phyloP scores from a whole-genome alignment of 441 rosid species.

The Euphorbia corollata region DNA sequence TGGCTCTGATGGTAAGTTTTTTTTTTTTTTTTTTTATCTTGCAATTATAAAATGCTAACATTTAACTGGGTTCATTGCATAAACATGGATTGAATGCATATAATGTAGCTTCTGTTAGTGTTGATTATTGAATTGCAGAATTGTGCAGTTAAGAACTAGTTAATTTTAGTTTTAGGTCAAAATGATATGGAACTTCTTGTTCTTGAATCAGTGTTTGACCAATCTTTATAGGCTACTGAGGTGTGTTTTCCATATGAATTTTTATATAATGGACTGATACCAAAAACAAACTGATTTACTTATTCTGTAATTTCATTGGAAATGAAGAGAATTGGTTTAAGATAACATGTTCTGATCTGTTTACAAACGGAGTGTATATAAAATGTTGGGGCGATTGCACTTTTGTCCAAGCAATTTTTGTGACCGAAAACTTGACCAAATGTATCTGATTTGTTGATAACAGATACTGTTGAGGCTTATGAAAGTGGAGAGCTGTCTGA shows the following conservation, averaged over 20 bases:
- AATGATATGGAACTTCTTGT: not conserved
- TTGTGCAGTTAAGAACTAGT: not conserved
- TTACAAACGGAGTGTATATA: not conserved
- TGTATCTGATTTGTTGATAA: slow-evolving; percentile 13
- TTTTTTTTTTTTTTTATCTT: not conserved
- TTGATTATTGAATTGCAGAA: no score
- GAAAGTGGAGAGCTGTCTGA: slow-evolving; percentile 58
- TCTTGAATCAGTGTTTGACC: no score
- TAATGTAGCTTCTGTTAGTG: not conserved
- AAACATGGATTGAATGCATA: not conserved
- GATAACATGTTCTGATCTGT: not conserved
- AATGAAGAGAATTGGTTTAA: not conserved
- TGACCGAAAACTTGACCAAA: not conserved
- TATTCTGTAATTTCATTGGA: not conserved
- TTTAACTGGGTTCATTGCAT: not conserved
- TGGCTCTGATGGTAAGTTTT: slow-evolving; percentile 70
- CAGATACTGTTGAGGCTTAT: slow-evolving; percentile 70
- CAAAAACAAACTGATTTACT: not conserved
- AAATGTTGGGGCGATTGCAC: not conserved
- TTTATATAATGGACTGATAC: not conserved
- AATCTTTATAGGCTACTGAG: no score
- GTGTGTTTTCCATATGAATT: no score
- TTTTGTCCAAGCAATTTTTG: not conserved
- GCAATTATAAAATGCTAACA: not conserved
- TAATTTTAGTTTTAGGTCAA: not conserved